phyloP scores from a whole-genome alignment of 495 filamentous ascomycete species.

The Aspergillus haitiensis region DNA sequence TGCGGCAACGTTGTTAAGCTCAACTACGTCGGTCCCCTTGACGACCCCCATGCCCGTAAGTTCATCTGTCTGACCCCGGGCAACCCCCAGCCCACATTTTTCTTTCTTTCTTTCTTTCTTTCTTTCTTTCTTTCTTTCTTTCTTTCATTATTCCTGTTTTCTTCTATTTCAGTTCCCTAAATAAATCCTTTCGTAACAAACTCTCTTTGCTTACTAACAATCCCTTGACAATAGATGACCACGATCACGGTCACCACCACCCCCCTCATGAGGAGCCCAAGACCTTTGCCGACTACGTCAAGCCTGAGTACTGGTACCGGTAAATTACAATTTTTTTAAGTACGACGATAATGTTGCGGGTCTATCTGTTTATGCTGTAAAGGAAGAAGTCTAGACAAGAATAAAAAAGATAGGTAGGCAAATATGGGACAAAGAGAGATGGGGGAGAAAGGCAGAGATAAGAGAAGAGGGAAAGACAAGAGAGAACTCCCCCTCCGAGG shows the following conservation, averaged over 20 bases:
- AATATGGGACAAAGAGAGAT: background rate
- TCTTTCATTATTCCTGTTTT: background rate
- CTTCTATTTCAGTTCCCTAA: too few species aligned
- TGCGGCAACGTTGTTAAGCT: conserved; percentile 96
- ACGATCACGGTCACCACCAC: conserved; percentile 51
- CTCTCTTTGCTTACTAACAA: conserved; percentile 9
- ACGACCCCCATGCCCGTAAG: conserved; percentile 61
- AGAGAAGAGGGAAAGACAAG: background rate
- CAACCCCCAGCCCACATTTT: background rate
- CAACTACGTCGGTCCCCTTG: conserved; percentile 85
- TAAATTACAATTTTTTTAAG: conserved; percentile 33
- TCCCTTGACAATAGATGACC: conserved; percentile 42
- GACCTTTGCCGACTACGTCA: conserved; percentile 90
- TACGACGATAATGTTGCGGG: conserved; percentile 21
- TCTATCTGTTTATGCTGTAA: conserved; percentile 5
- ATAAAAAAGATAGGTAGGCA: conserved; percentile 11
- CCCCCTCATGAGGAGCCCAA: conserved; percentile 75
- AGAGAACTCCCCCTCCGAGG: background rate
- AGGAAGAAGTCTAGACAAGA: conserved; percentile 8
- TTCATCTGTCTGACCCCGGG: conserved; percentile 8
- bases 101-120: background rate
- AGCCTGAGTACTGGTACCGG: conserved; percentile 83
- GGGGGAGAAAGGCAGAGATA: background rate
- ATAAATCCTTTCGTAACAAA: background rate
- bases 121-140: background rate